Evolutionary conservation across 495 filamentous ascomycete species (phyloP).

Genomic region (Xylaria bambusicola): DNA sequence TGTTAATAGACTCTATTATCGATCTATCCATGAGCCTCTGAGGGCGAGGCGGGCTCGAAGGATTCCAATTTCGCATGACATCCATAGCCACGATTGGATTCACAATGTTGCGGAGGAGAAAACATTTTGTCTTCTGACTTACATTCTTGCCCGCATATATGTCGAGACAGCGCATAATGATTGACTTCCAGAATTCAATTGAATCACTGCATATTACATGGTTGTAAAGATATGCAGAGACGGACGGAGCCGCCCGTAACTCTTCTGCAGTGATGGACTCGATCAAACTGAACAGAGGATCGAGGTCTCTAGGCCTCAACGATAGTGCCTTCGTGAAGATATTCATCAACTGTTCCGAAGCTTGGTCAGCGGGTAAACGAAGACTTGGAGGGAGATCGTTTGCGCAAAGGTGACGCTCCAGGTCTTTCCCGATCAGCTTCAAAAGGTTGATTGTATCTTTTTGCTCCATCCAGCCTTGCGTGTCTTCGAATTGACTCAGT

Average conservation of each 20-base stretch:
- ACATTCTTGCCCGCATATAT: conserved; percentile 77
- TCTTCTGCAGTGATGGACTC: conserved; percentile 82
- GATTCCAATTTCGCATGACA: conserved; percentile 69
- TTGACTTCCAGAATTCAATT: conserved; percentile 82
- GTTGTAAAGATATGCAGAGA: conserved; percentile 81
- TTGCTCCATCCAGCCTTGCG: conserved; percentile 74
- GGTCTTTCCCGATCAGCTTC: conserved; percentile 73
- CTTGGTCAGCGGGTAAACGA: conserved; percentile 85
- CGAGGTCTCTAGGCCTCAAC: conserved; percentile 74
- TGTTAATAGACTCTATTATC: conserved; percentile 88
- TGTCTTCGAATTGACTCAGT: conserved; percentile 60
- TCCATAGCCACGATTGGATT: conserved; percentile 99
- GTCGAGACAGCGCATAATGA: conserved; percentile 84
- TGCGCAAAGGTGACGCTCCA: conserved; percentile 69
- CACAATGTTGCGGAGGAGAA: conserved; percentile 85
- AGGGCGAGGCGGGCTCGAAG: conserved; percentile 52
- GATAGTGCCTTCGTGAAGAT: conserved; percentile 79
- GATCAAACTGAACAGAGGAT: conserved; percentile 82
- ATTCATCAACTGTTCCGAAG: conserved; percentile 82
- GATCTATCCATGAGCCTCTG: conserved; percentile 82
- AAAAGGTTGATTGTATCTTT: conserved; percentile 68
- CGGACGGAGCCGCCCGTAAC: conserved; percentile 70
- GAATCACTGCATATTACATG: conserved; percentile 83
- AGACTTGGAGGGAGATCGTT: conserved; percentile 69
- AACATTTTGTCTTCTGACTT: conserved; percentile 87